Evolutionary conservation across 768 basidiomycete genomes (phyloP).

Genomic region (Harrya chromipes): DNA sequence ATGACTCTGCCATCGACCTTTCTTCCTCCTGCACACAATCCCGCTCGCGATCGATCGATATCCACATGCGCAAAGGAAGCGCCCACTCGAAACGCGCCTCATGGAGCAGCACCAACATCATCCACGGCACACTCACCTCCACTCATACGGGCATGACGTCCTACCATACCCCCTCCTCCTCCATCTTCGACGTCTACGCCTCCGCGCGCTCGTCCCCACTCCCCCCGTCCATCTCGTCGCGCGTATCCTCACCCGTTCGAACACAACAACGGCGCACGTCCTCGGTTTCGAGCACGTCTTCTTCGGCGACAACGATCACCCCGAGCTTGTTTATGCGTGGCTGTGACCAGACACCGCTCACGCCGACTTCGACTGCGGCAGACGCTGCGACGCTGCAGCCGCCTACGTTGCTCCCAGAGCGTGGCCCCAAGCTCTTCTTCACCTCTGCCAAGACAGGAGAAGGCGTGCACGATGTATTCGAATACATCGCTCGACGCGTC

Average conservation of each 20-base stretch:
- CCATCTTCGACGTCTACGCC: constrained; percentile 60
- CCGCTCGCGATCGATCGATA: constrained; percentile 21
- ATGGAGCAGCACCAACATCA: constrained; percentile 39
- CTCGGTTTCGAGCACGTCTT: constrained; percentile 29
- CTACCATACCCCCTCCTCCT: constrained; percentile 79
- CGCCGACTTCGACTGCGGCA: constrained; percentile 14
- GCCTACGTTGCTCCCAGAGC: constrained; percentile 34
- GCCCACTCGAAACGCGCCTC: constrained; percentile 43
- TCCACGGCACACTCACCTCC: constrained; percentile 53
- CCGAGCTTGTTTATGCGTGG: constrained; percentile 51
- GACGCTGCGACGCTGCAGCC: constrained; percentile 13
- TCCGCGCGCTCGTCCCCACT: constrained; percentile 62
- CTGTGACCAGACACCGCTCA: constrained; percentile 20
- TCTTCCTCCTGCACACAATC: constrained; percentile 22
- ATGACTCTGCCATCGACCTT: constrained; percentile 13
- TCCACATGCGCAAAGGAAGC: constrained; percentile 23
- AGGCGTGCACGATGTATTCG: constrained; percentile 71
- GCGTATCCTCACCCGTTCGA: constrained; percentile 27
- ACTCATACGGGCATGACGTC: constrained; percentile 56
- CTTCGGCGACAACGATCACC: constrained; percentile 55
- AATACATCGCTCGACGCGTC: constrained; percentile 66
- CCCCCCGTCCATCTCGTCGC: constrained; percentile 31
- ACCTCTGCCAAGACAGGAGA: constrained; percentile 78
- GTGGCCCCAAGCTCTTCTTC: constrained; percentile 65
- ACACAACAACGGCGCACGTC: constrained; percentile 38